Base-by-base conservation (phyloP, 2,329 filamentous ascomycete genomes). In the Chaetomium olivaceum region DNA sequence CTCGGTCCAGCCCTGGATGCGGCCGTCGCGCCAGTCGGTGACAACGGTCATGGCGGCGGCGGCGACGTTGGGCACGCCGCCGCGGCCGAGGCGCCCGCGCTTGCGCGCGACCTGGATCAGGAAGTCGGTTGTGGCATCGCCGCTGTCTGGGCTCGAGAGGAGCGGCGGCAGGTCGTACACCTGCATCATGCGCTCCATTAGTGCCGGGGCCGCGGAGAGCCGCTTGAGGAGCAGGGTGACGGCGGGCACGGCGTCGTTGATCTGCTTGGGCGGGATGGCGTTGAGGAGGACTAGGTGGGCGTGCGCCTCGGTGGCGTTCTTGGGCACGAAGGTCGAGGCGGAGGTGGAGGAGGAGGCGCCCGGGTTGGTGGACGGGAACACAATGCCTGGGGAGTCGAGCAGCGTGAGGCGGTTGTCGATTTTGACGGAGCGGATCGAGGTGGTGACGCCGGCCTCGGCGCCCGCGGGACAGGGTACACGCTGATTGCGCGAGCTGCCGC, bases 11-110 rank as follows among this genome's bases (percentile, higher is more conserved):
- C 93, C 93, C 79, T 96, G 92, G 73, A 99, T 96, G 61, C 95
- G 87, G 29, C 93, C 94, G 76, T 98, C 94, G 71, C 95, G 87
- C 92, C 95, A 96, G 81, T 99, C 95, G n/a, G 89, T 95, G 65
- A 99, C 88, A 63, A 99, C 93, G 0, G 92, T 90, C 85, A 95
- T 94, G 69, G 94, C 95, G 8, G 95, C 94, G 62, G 91, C 89
- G 71, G 88, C 84, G 66, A 98, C 78, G 78, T 98, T 99, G 52
- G 95, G 95, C 19, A 98, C 85, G 68, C 95, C 95, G 23, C 94
- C 93, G 71, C 91, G 90, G 59, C 94, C 92, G 19, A 99, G 83
- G 64, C 95, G 85, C 61, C 95, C 95, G 67, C 95, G 87, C 82
- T 97, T 97, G 73, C 95, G 87, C 5, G 95, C 95, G 14, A 99